Conservation (phyloP, 2,329 filamentous ascomycete species). For the Fusarium miscanthi region DNA sequence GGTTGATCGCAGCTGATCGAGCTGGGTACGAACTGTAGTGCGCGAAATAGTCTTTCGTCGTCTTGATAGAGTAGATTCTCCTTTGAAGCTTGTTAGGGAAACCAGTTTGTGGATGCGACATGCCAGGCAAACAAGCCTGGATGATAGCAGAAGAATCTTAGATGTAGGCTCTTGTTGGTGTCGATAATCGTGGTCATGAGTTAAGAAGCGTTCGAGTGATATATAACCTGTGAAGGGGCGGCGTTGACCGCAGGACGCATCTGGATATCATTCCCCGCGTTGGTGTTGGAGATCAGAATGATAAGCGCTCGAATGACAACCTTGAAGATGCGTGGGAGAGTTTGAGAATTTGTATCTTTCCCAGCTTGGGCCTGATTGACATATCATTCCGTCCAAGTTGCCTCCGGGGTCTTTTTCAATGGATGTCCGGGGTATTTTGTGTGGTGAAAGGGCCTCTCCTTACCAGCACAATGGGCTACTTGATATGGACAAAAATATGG, state of each 20-base stretch:
- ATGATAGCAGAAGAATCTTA: background rate
- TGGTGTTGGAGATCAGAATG: background rate
- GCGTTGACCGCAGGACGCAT: background rate
- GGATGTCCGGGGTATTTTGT: background rate
- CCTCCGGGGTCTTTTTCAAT: background rate
- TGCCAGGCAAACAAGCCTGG: conserved; percentile 6
- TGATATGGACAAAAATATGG: background rate
- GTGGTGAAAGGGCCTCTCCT: background rate
- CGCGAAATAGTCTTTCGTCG: conserved; percentile 50
- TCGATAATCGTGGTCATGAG: background rate
- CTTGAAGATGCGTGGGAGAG: background rate
- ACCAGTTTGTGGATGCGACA: conserved; percentile 51
- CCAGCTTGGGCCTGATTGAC: background rate
- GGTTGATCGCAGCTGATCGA: conserved; percentile 63
- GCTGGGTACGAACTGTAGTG: conserved; percentile 61
- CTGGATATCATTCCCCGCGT: background rate
- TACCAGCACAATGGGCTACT: background rate
- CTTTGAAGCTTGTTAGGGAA: conserved; percentile 51
- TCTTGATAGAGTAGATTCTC: conserved; percentile 50
- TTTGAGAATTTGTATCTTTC: background rate
- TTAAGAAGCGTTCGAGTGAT: background rate
- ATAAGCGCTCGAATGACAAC: conserved; percentile 8
- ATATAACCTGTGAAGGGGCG: background rate
- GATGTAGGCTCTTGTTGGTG: background rate
- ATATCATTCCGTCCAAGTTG: background rate